These are phyloP conservation scores for Psilocybe tampanensis DNA, from an alignment of 768 basidiomycete genomes.

Conservation along the genomic window DNA sequence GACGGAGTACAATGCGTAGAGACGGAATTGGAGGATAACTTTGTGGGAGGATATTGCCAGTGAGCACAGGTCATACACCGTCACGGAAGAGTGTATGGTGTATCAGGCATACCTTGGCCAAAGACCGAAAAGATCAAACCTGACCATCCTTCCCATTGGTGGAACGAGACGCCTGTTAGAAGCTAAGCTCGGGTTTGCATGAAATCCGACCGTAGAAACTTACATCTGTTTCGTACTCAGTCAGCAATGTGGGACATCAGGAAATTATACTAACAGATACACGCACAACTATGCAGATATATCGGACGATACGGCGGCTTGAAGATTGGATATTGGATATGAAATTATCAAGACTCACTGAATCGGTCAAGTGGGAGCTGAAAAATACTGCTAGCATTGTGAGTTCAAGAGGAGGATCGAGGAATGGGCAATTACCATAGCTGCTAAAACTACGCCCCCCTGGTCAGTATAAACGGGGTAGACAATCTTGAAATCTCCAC, in stretches of 20 bases:
- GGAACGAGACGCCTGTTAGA: neutral
- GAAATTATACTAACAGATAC: too few relatives aligned
- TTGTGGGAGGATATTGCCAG: neutral
- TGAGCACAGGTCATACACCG: neutral
- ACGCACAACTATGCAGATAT: too few relatives aligned
- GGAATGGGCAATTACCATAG: neutral
- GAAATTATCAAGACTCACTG: neutral
- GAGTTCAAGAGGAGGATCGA: neutral
- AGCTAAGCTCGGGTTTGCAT: neutral
- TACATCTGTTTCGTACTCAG: neutral
- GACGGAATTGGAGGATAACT: conserved; percentile 6
- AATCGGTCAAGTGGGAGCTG: neutral
- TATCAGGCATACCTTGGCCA: conserved; percentile 3
- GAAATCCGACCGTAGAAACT: neutral
- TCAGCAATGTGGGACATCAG: too few relatives aligned
- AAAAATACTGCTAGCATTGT: neutral
- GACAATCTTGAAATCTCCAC: neutral
- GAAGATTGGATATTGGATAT: too few relatives aligned
- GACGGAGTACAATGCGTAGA: conserved; percentile 1
- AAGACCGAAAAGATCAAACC: neutral
- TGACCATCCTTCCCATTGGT: conserved; percentile 9
- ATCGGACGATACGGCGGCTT: too few relatives aligned
- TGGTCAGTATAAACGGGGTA: too few relatives aligned
- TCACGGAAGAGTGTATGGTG: too few relatives aligned
- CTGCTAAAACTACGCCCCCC: neutral